Evolutionary conservation across 768 basidiomycete genomes (phyloP), one percentile per base, ranked within the genome.

Genomic region (Podaxis sp.): DNA sequence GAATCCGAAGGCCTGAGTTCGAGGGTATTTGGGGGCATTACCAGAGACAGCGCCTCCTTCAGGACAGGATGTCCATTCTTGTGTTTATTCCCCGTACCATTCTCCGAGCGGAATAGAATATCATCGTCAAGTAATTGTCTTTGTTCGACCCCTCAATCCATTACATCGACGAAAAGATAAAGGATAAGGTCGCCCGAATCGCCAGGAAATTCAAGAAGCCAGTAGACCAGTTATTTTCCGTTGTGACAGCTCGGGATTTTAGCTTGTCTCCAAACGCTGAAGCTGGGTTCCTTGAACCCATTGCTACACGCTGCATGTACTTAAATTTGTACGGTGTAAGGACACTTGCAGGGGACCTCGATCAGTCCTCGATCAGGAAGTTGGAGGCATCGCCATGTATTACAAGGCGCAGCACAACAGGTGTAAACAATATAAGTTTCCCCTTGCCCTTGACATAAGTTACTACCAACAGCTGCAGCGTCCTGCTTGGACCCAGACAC

Each of bases 141-240:
- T 68, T 90, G 61, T 66, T 90, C 29, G 88, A 91, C 66, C 83
- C 86, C 57, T 81, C 85, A 7, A 78, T 89, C 65, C 90, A 83
- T 70, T 73, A 74, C 43, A 88, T 88, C 69, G 73, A 85, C 63
- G 85, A 84, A 66, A 70, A 71, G 12, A 80, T 68, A 64, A 84
- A 86, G 66, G 82, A 83, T 7, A 69, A 71, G 40, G 67, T 68
- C 29, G 83, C 80, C 33, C 9, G 33, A 33, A 33, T 4, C 57
- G 82, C 12, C 76, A 81, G 59, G 73, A 78, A 55, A 73, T 70
- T n/a, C 66, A 57, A 50, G 61, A 62, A 51, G 41, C 1, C 47
- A 33, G 36, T 15, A 43, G n/a, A 43, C 57, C 64, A 57, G 33
- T 33, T 9, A 3, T 9, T 33, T 33, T 33, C 2, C 8, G 33